Base-by-base conservation (phyloP, 768 basidiomycete species). In the Agrocybe chaxingu region DNA sequence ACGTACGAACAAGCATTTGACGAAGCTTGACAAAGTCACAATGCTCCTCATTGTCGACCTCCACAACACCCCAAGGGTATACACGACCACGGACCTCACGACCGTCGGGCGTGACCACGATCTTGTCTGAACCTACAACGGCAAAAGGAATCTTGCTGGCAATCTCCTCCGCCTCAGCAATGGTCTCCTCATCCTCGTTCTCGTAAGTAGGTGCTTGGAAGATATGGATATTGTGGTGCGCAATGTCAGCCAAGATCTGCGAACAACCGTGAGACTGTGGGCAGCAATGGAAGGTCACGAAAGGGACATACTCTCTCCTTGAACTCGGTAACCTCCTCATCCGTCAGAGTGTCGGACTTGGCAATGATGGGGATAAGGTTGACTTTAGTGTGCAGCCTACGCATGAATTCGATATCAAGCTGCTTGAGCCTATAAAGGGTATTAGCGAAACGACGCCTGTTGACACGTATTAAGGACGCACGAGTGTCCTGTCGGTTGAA, bases 1-100 rank as follows among this genome's bases (percentile, higher is more conserved):
- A 97, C 8, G 96, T 98, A 50, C 97, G 82, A 59, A 99, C 89
- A 34, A 99, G 88, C 97, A 99, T 98, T 70, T 98, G 97, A 46
- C 97, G 88, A 54, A 99, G 88, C 72, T 98, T 98, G 70, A 98
- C 96, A 66, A 99, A 99, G 69, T 99, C 97, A 60, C 97, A 99
- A 66, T 99, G 97, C 12, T 93, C 91, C 66, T 98, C 97, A 62
- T 99, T 98, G 76, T 99, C 97, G 19, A 99, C 97, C 67, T 99
- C 97, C 57, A 98, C 93, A 44, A 95, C 87, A 67, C 97, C 97
- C 97, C 97, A 99, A 8, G 97, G 97, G 68, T 99, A 99, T 3
- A 84, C 77, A 59, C 97, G 92, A 9, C 97, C 97, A 57, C 97
- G 91, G 43, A 98, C 93, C 69, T 87, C 76, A 51, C 94, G 89